Evolutionary conservation across 495 filamentous ascomycete genomes (phyloP).

Genomic region (Aspergillus sclerotioniger): DNA sequence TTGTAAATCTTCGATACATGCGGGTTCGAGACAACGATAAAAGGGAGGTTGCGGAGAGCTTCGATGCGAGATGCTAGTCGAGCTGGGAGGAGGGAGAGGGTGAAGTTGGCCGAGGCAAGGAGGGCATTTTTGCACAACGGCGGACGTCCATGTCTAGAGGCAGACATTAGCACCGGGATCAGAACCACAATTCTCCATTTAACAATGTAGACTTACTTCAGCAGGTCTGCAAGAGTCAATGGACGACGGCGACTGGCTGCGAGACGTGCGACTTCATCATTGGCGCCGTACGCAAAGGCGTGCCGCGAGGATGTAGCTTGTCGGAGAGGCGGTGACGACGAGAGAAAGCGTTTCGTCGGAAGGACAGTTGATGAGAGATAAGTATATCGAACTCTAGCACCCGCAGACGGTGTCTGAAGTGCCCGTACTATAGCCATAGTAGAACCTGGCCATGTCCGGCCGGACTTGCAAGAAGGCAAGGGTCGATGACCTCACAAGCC

Average conservation of each 20-base stretch:
- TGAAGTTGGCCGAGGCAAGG: slow-evolving; percentile 88
- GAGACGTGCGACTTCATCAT: slow-evolving; percentile 74
- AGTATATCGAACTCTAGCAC: slow-evolving; percentile 12
- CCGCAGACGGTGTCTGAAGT: slow-evolving; percentile 17
- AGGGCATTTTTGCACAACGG: slow-evolving; percentile 78
- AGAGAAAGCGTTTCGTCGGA: slow-evolving; percentile 5
- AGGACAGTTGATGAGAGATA: neutral
- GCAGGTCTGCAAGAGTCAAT: slow-evolving; percentile 81
- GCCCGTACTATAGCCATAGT: slow-evolving; percentile 21
- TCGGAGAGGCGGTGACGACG: slow-evolving; percentile 11
- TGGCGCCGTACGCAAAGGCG: slow-evolving; percentile 42
- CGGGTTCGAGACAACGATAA: slow-evolving; percentile 94
- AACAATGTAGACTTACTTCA: slow-evolving; percentile 59
- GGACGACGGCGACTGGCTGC: slow-evolving; percentile 76
- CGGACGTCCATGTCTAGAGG: slow-evolving; percentile 76
- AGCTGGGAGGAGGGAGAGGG: slow-evolving; percentile 84
- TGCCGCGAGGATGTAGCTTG: slow-evolving; percentile 24
- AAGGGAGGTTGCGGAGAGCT: slow-evolving; percentile 87
- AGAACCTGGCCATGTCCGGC: slow-evolving; percentile 22
- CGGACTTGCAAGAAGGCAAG: neutral
- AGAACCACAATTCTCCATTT: neutral
- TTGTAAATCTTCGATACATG: slow-evolving; percentile 89
- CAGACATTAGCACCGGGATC: slow-evolving; percentile 8
- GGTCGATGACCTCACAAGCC: slow-evolving; percentile 1
- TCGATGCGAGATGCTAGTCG: slow-evolving; percentile 94